Base-by-base conservation (phyloP, 257 asterid species). In the Linderniella brevidens region DNA sequence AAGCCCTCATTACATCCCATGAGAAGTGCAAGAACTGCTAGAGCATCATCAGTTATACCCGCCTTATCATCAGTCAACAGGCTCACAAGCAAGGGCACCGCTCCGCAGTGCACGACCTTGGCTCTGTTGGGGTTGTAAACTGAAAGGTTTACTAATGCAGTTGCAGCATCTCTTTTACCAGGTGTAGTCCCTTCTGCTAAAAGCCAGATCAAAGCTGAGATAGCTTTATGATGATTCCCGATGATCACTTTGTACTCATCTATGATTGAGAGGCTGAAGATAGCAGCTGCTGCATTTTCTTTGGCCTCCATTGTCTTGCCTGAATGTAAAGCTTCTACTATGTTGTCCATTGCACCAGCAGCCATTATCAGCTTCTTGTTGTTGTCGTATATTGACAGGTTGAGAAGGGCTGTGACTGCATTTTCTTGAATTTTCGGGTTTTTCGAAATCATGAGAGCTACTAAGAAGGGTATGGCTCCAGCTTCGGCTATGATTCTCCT, bases 251-350 rank as follows among this genome's bases (percentile, higher is more conserved):
- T 86, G 54, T 71, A 58, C 14, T 81, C 88, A 13, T 77, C 81
- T 12, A 76, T 71, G 58, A 81, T 69, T 3, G 93, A 78, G 43
- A 81, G 61, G 67, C 96, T 86, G 70, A 78, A 86, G 32, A 86
- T 64, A 37, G 92, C 64, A 53, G 93, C 96, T 58, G 93, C 94
- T 32, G 96, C 92, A 38, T 86, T 86, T 60, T 77, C 88, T 67
- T 81, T 78, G 0, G 92, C 80, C 63, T 78, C 92, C 92, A 68
- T 74, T 9, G 88, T 76, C 60, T 59, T 60, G 16, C 92, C 93
- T 0, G 59, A 57, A 50, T 66, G 70, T 38, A 85, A 55, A 38
- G 81, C 83, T 3, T 58, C 61, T 16, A 76, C 72, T 42, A 81
- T 66, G 58, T 61, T 60, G 56, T 78, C 76, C 17, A 78, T 63